phyloP scores from a whole-genome alignment of 192 early-diverging fungal species.

The Coemansia sp. region DNA sequence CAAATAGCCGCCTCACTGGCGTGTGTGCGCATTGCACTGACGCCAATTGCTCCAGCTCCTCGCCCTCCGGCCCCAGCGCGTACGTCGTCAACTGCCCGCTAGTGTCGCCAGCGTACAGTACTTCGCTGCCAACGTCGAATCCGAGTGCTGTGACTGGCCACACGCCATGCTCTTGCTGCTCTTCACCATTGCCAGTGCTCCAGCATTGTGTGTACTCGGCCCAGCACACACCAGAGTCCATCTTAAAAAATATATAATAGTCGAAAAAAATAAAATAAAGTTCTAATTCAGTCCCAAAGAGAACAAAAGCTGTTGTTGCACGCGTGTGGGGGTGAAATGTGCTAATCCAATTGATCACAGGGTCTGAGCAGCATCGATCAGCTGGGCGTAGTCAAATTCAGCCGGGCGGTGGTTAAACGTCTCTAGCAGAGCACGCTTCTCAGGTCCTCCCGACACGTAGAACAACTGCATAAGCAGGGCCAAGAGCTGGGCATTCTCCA shows the following conservation, averaged over 20 bases:
- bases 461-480: conserved; percentile 83
- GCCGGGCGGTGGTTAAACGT: conserved; percentile 78
- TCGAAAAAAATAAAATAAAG: not conserved
- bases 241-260: not conserved
- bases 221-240: conserved; percentile 24
- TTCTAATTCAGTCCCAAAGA: conserved; percentile 1
- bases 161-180: not conserved
- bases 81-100: conserved; percentile 76
- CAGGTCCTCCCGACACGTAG: conserved; percentile 75
- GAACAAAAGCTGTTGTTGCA: not conserved
- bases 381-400: conserved; percentile 70
- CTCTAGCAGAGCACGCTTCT: conserved; percentile 70
- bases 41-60: conserved; percentile 69
- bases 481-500: conserved; percentile 77
- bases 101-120: conserved; percentile 86
- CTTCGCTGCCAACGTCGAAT: conserved; percentile 74
- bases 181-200: conserved; percentile 11
- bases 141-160: conserved; percentile 25
- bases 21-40: conserved; percentile 67
- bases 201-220: conserved; percentile 45
- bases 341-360: conserved; percentile 19
- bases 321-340: not conserved
- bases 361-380: conserved; percentile 60
- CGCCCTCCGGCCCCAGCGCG: conserved; percentile 36
- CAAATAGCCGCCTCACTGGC: conserved; percentile 68